Base-by-base conservation (phyloP, 2,329 filamentous ascomycete genomes). In the Achaetomium macrosporum region DNA sequence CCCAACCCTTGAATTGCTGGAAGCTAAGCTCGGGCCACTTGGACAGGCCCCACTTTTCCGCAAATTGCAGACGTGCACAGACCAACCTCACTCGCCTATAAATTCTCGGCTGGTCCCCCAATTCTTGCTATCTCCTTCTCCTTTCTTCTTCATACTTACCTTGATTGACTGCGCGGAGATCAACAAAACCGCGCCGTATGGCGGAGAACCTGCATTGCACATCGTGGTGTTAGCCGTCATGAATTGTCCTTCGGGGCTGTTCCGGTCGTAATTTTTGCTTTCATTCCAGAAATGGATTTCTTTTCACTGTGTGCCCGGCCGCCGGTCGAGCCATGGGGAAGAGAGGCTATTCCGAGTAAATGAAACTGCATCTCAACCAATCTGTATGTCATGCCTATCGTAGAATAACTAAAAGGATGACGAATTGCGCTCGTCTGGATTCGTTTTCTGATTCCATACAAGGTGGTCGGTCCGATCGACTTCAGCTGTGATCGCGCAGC, bases 111-210 rank as follows among this genome's bases (percentile, higher is more conserved):
- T 1, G 0, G 40, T 33, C 46, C 16, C 50, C 42, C 31, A 30
- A 39, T 25, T 58, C 53, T 55, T 58, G 35, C 41, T 39, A 36
- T 44, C 19, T 36, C 52, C 45, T 50, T 56, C 52, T 57, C 46
- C 33, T 48, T 54, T 56, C 33, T 58, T 58, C 50, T 51, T 58
- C 47, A 56, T 56, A 56, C 50, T 58, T 58, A 58, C 54, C 53
- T 56, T 58, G 56, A 55, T 57, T 53, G 50, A 52, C 45, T 55
- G 49, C 55, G 31, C 48, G 48, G 48, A 50, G 55, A 50, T 57
- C 55, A 57, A 36, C 45, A 55, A 47, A 6, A 46, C 52, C 52
- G 47, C 30, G 54, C 41, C 30, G 51, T 54, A 57, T 52, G 45
- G 52, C 35, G 53, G 49, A 52, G 45, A 52, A 49, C 55, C 55